Conservation (phyloP, 768 basidiomycete genomes). For the Gymnopilus junonius region DNA sequence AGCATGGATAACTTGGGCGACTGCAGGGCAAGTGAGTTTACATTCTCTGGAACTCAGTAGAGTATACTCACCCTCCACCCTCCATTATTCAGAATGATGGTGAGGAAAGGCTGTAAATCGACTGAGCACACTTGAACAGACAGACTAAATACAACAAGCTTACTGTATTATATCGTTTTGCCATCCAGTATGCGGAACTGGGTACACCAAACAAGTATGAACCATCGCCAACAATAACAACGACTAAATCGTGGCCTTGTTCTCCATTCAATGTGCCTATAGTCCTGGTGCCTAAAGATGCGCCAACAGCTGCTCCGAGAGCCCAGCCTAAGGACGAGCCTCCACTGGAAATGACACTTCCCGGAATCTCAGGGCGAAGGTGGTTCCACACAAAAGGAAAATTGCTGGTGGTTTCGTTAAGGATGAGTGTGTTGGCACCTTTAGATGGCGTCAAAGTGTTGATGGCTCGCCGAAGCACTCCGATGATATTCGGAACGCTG, state of each 20-base stretch:
- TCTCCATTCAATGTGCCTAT: slow-evolving; percentile 6
- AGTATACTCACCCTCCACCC: slow-evolving; percentile 58
- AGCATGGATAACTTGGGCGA: slow-evolving; percentile 70
- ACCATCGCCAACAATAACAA: slow-evolving; percentile 70
- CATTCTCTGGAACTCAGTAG: not conserved
- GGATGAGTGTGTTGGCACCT: slow-evolving; percentile 45
- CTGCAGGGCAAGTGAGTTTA: slow-evolving; percentile 25
- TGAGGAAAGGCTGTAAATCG: slow-evolving; percentile 62
- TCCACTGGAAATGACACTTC: slow-evolving; percentile 58
- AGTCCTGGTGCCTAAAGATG: slow-evolving; percentile 45
- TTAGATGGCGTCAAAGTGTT: slow-evolving; percentile 39
- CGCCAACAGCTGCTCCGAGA: slow-evolving; percentile 67
- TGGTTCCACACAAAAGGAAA: slow-evolving; percentile 60
- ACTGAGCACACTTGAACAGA: not conserved
- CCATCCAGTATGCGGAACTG: slow-evolving; percentile 73
- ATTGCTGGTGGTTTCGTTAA: slow-evolving; percentile 71
- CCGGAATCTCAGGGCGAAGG: slow-evolving; percentile 53
- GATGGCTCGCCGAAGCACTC: slow-evolving; percentile 48
- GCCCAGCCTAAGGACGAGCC: slow-evolving; percentile 74
- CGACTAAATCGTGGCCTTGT: slow-evolving; percentile 54
- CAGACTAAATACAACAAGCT: slow-evolving; percentile 18
- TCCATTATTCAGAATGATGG: slow-evolving; percentile 73
- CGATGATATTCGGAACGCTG: slow-evolving; percentile 54
- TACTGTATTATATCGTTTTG: slow-evolving; percentile 68
- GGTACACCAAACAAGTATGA: slow-evolving; percentile 72